phyloP scores from a whole-genome alignment of 371 early-diverging fungal species.

The Haplosporangium sp. region DNA sequence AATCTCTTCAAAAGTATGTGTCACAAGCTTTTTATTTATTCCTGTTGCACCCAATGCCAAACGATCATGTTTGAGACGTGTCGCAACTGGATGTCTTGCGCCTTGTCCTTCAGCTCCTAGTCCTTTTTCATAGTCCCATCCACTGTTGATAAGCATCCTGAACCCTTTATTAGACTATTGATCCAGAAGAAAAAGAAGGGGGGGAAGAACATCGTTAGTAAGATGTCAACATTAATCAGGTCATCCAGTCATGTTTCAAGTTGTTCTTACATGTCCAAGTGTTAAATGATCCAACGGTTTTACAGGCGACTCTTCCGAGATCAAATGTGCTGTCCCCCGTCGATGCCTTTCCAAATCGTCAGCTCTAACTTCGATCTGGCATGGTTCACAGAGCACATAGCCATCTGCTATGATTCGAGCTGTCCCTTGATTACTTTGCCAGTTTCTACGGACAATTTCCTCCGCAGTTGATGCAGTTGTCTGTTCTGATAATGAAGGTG shows the following conservation, averaged over 20 bases:
- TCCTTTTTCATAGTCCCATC: conserved; percentile 68
- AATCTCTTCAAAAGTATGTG: conserved; percentile 50
- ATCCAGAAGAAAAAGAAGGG: neutral
- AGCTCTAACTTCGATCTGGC: conserved; percentile 36
- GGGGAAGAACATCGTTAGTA: neutral
- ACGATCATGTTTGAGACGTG: conserved; percentile 62
- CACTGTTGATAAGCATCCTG: conserved; percentile 62
- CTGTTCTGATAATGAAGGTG: neutral
- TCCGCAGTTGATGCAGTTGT: neutral
- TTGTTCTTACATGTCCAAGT: conserved; percentile 35
- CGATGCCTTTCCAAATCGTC: conserved; percentile 37
- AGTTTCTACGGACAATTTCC: conserved; percentile 37
- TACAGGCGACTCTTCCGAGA: conserved; percentile 41
- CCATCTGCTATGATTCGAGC: conserved; percentile 14
- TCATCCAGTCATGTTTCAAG: neutral
- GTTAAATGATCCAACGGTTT: conserved; percentile 34
- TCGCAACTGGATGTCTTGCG: conserved; percentile 62
- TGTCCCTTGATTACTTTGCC: conserved; percentile 11
- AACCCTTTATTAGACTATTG: conserved; percentile 58
- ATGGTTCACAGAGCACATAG: conserved; percentile 33
- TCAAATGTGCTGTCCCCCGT: conserved; percentile 40
- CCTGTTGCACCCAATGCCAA: conserved; percentile 58
- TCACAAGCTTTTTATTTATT: conserved; percentile 36
- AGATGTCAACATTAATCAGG: neutral
- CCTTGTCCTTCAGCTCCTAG: conserved; percentile 63